phyloP scores from a whole-genome alignment of 306 rosid genomes.

The Crataegus laevigata region DNA sequence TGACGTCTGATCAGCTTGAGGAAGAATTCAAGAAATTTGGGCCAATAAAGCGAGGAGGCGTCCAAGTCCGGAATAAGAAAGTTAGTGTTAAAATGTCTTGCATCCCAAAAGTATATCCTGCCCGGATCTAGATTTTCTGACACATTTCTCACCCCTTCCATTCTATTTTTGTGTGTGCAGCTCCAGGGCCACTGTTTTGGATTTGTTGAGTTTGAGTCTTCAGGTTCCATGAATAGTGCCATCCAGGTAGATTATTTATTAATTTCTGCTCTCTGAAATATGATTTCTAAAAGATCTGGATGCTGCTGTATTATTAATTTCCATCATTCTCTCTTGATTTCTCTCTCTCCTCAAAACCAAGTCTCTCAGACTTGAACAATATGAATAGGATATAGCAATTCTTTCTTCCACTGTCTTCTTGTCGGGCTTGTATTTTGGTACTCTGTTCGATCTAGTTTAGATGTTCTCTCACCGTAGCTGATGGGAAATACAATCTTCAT shows the following conservation, averaged over 20 bases:
- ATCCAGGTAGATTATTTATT: conserved; percentile 42
- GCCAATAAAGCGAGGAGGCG: conserved; percentile 59
- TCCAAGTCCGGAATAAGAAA: conserved; percentile 69
- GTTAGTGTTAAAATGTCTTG: conserved; percentile 22
- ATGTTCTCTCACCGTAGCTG: not conserved
- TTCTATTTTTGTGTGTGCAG: conserved; percentile 29
- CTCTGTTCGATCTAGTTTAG: not conserved
- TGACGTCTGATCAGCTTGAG: conserved; percentile 48
- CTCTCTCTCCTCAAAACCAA: not conserved
- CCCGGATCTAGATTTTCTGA: conserved; percentile 9
- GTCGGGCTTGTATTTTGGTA: not conserved
- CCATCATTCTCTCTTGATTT: not conserved
- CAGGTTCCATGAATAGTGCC: conserved; percentile 52
- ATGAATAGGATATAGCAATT: not conserved
- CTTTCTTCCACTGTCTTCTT: not conserved
- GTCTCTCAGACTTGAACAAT: not conserved
- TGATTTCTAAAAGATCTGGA: not conserved
- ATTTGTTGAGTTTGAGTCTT: conserved; percentile 63
- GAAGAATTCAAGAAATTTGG: conserved; percentile 62
- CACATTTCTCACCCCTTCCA: conserved; percentile 1
- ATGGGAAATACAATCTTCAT: not conserved
- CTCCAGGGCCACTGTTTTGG: conserved; percentile 77
- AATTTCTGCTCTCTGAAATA: conserved; percentile 1
- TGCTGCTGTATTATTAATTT: not conserved
- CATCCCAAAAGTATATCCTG: not conserved